phyloP scores from a whole-genome alignment of 2,329 filamentous ascomycete genomes.

The Diaporthe batatas region DNA sequence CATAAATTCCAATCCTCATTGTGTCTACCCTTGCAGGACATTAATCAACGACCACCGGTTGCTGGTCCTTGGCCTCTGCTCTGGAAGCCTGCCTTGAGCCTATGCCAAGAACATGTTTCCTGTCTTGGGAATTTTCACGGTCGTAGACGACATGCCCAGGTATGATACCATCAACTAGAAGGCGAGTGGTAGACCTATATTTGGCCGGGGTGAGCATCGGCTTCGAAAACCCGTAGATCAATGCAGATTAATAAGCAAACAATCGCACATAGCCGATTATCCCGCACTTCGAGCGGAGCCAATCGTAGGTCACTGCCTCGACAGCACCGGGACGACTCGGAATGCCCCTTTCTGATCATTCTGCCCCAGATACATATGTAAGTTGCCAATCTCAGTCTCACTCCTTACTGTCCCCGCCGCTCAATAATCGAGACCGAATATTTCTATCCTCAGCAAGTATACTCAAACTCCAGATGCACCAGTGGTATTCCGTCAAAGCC shows the following conservation, averaged over 20 bases:
- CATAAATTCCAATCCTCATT: background rate
- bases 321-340: background rate
- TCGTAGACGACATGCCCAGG: no score
- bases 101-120: background rate
- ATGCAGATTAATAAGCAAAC: background rate
- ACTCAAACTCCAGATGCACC: conserved; percentile 32
- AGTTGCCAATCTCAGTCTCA: background rate
- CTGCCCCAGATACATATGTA: no score
- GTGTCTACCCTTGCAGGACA: no score
- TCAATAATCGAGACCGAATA: background rate
- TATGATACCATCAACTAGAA: no score
- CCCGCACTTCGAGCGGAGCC: background rate
- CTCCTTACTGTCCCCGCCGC: rapidly evolving
- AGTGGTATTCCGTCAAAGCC: conserved; percentile 52
- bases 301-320: background rate
- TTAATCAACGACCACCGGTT: no score
- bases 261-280: background rate
- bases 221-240: background rate
- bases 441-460: conserved; percentile 28
- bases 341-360: background rate
- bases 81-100: no score
- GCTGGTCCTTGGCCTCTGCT: no score
- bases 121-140: no score
- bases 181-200: no score
- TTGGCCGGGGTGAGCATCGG: background rate